These are phyloP conservation scores for Dictyostelium discoideum DNA, from an alignment of 78 protist genomes.

Conservation along the genomic window DNA sequence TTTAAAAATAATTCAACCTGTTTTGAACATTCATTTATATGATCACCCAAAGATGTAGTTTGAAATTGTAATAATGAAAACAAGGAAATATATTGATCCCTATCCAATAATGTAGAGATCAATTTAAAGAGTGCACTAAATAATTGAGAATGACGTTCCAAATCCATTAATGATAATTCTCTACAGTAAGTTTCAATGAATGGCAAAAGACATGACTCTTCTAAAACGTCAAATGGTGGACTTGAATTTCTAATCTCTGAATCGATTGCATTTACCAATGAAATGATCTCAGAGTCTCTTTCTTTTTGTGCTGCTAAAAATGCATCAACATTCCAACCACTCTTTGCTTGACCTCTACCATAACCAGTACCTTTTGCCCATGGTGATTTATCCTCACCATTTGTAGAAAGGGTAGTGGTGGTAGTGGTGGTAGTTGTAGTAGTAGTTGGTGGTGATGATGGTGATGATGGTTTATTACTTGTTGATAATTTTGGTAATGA, in stretches of 20 bases:
- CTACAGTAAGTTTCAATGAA: constrained; percentile 71
- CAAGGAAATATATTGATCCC: constrained; percentile 36
- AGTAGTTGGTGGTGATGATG: not conserved
- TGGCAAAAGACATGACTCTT: constrained; percentile 75
- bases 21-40: not conserved
- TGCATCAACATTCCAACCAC: constrained; percentile 74
- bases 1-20: constrained; percentile 37
- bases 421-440: not conserved
- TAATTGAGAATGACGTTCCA: constrained; percentile 70
- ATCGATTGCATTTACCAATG: constrained; percentile 33
- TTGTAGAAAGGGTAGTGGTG: not conserved
- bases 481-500: constrained; percentile 24
- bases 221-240: constrained; percentile 53
- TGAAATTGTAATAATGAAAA: constrained; percentile 45
- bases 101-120: not conserved
- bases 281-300: constrained; percentile 58
- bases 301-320: constrained; percentile 72
- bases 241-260: not conserved
- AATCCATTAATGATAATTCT: constrained; percentile 68
- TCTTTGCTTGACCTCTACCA: constrained; percentile 50
- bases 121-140: constrained; percentile 43
- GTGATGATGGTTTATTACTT: not conserved
- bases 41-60: constrained; percentile 27
- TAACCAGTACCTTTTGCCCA: constrained; percentile 90
- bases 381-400: not conserved